Evolutionary conservation across 495 filamentous ascomycete species (phyloP).

Genomic region (Glarea lozoyensis): DNA sequence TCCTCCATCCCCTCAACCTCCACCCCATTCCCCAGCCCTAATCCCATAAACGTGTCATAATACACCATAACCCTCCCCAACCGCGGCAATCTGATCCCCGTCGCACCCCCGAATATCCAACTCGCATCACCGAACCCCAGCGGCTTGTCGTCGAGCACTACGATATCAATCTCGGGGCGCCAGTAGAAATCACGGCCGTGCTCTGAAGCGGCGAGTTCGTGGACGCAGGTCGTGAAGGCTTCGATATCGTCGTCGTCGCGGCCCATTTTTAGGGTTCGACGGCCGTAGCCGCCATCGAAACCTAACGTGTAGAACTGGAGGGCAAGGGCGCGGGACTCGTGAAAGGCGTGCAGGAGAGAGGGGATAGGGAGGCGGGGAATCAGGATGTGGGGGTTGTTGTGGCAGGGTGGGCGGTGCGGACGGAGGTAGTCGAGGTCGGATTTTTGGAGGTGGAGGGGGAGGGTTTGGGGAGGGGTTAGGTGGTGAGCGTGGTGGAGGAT

Average conservation of each 20-base stretch:
- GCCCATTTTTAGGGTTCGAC: background rate
- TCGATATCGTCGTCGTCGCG: constrained; percentile 1
- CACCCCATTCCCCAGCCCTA: background rate
- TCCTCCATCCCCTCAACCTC: background rate
- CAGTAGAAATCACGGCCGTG: background rate
- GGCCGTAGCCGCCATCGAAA: background rate
- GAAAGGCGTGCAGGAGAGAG: background rate
- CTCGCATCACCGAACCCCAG: background rate
- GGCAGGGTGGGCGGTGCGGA: background rate
- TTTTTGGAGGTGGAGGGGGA: constrained; percentile 4
- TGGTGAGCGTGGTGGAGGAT: background rate
- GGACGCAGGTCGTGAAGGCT: constrained; percentile 1
- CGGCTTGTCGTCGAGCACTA: background rate
- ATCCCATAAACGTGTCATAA: background rate
- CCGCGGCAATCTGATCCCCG: background rate
- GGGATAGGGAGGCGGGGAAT: background rate
- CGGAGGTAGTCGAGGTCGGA: constrained; percentile 7
- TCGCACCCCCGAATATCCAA: constrained; percentile 1
- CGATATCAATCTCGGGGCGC: background rate
- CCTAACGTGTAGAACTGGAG: background rate
- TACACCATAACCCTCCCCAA: background rate
- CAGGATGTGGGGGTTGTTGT: constrained; percentile 5
- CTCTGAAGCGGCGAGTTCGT: background rate
- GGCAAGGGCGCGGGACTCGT: background rate
- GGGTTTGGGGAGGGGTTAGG: background rate